Conservation (phyloP, 768 basidiomycete species). For the Boletus pseudopeckii region DNA sequence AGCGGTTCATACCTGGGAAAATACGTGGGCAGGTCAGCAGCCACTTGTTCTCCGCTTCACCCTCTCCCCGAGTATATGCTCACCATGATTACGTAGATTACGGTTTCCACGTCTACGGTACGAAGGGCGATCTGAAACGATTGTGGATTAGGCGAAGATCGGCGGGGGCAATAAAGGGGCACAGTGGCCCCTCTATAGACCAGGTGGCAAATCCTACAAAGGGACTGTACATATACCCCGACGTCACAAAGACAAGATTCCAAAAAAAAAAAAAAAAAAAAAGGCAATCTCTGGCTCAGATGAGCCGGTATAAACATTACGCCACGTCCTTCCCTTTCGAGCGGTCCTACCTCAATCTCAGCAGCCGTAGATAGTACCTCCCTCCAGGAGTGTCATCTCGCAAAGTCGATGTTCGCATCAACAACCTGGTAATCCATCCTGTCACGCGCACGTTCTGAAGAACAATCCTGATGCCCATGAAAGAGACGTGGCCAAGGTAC, state of each 20-base stretch:
- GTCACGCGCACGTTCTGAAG: neutral
- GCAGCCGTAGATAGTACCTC: neutral
- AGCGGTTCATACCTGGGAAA: neutral
- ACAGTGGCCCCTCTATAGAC: no score
- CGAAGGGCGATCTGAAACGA: no score
- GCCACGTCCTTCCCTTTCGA: neutral
- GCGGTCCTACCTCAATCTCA: neutral
- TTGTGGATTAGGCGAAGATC: no score
- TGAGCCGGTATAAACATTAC: neutral
- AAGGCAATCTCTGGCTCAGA: neutral
- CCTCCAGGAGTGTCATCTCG: neutral
- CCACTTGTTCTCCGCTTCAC: no score
- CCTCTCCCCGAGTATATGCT: no score
- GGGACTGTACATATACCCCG: neutral
- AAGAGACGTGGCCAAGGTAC: neutral
- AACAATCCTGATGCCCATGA: no score
- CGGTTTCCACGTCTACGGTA: no score
- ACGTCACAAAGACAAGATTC: neutral
- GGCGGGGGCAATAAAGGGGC: no score
- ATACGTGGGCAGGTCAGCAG: no score
- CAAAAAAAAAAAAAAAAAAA: neutral
- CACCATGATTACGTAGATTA: no score
- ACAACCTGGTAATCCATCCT: neutral
- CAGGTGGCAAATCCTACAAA: neutral
- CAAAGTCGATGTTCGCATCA: neutral